Percentiles rank a stretch among this genome's conserved stretches.
phyloP scores from a whole-genome alignment of 1,284 basidiomycete species.

The Cryptococcus jaspeensis region DNA sequence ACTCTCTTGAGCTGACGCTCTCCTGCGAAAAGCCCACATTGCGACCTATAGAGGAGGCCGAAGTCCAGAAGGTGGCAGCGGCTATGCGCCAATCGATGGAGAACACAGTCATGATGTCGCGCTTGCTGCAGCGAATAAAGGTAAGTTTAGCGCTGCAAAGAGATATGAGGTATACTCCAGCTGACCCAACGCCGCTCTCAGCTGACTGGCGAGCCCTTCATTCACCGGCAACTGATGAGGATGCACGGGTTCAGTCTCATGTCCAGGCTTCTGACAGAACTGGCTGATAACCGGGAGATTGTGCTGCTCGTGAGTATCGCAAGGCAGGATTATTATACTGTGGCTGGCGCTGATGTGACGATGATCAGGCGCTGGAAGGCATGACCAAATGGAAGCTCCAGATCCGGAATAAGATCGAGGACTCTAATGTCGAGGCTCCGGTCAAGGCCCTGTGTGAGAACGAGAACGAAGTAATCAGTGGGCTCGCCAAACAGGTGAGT shows the following conservation, averaged over 20 bases:
- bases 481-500: constrained; percentile 26
- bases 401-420: constrained; percentile 89
- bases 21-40: constrained; percentile 55
- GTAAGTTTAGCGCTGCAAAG: constrained; percentile 51
- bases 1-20: not conserved
- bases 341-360: constrained; percentile 6
- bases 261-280: constrained; percentile 77
- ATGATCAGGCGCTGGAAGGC: constrained; percentile 65
- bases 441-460: constrained; percentile 55
- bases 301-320: constrained; percentile 60
- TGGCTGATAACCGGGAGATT: constrained; percentile 70
- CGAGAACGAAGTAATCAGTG: constrained; percentile 27
- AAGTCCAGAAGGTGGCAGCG: constrained; percentile 86
- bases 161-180: not conserved
- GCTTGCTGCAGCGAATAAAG: constrained; percentile 82
- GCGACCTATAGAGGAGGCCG: constrained; percentile 70
- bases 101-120: constrained; percentile 77
- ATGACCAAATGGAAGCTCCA: constrained; percentile 78
- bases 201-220: constrained; percentile 79
- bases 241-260: constrained; percentile 92
- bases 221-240: constrained; percentile 83
- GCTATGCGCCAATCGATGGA: constrained; percentile 82
- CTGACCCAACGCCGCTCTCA: constrained; percentile 44
- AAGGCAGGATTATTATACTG: not conserved
- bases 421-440: constrained; percentile 71